Conservation (phyloP, 2,329 filamentous ascomycete genomes). For the Trichoderma brevicompactum region DNA sequence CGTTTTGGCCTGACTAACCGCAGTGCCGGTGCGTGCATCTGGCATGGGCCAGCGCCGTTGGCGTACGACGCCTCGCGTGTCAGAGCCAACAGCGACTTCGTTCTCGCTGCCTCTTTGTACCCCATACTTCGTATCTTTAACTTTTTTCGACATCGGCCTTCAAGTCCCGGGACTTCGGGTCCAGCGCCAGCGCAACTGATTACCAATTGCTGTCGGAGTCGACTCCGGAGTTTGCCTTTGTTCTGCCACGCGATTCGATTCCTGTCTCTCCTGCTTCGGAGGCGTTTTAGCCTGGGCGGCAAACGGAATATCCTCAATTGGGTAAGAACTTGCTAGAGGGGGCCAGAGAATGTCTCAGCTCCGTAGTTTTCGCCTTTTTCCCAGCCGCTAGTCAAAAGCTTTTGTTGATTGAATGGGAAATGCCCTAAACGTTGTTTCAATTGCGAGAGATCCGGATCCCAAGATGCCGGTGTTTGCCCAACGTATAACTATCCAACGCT, state of each 20-base stretch:
- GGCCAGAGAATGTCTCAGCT: constrained; percentile 10
- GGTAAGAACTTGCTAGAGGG: neutral
- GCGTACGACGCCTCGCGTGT: neutral
- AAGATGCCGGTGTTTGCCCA: neutral
- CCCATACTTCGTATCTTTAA: constrained; percentile 21
- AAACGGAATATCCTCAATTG: constrained; percentile 13
- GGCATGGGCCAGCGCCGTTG: neutral
- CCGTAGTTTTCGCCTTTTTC: constrained; percentile 2
- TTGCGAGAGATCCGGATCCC: neutral
- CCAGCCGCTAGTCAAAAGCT: constrained; percentile 13
- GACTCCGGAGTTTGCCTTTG: neutral
- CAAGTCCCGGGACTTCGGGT: constrained; percentile 12
- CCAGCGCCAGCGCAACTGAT: neutral
- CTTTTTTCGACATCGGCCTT: constrained; percentile 1
- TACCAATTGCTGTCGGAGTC: constrained; percentile 1
- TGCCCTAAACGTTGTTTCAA: neutral
- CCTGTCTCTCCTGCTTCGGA: constrained; percentile 12
- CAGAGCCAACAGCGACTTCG: neutral
- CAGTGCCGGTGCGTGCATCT: neutral
- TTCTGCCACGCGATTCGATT: constrained; percentile 6
- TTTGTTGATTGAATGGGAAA: neutral
- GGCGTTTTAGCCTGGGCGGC: constrained; percentile 22
- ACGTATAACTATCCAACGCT: constrained; percentile 11
- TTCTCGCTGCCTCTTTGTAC: neutral
- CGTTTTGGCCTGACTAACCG: too few relatives aligned